phyloP scores from a whole-genome alignment of 1,139 yeast species.

The Barnettozyma hawaiiensis region DNA sequence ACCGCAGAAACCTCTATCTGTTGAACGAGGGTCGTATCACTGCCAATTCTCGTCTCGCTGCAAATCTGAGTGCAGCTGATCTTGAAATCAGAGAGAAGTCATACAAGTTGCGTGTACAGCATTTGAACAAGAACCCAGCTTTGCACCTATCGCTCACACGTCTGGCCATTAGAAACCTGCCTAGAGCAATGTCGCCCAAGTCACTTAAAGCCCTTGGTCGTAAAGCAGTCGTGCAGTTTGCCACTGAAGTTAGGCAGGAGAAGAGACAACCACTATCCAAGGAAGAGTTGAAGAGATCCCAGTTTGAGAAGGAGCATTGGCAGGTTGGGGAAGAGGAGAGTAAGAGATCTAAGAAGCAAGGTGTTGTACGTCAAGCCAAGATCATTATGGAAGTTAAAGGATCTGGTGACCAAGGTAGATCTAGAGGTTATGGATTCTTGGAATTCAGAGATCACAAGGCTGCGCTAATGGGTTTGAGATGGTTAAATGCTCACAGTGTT shows the following conservation, averaged over 20 bases:
- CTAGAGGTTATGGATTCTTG: conserved; percentile 94
- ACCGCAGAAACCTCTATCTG: conserved; percentile 77
- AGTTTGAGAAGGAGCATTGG: conserved; percentile 52
- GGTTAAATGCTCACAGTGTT: conserved; percentile 93
- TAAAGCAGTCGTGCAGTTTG: conserved; percentile 91
- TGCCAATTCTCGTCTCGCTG: conserved; percentile 73
- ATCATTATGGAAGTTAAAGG: conserved; percentile 90
- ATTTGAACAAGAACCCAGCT: conserved; percentile 83
- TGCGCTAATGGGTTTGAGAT: conserved; percentile 94
- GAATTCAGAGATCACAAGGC: conserved; percentile 90
- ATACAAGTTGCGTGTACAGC: conserved; percentile 79
- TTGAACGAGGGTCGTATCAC: conserved; percentile 93
- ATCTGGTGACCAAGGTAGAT: conserved; percentile 80
- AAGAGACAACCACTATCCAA: conserved; percentile 80
- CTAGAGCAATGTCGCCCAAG: conserved; percentile 86
- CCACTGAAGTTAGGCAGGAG: conserved; percentile 77
- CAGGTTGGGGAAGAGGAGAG: conserved; percentile 37
- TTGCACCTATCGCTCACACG: conserved; percentile 89
- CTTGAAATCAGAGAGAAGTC: conserved; percentile 87
- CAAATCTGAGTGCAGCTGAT: conserved; percentile 61
- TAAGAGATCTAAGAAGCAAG: conserved; percentile 69
- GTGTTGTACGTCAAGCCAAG: conserved; percentile 91
- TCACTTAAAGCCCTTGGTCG: conserved; percentile 89
- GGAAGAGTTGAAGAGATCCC: conserved; percentile 82
- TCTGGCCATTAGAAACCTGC: conserved; percentile 88